Conservation (phyloP, 2,329 filamentous ascomycete genomes). For the Aureobasidium sp. region DNA sequence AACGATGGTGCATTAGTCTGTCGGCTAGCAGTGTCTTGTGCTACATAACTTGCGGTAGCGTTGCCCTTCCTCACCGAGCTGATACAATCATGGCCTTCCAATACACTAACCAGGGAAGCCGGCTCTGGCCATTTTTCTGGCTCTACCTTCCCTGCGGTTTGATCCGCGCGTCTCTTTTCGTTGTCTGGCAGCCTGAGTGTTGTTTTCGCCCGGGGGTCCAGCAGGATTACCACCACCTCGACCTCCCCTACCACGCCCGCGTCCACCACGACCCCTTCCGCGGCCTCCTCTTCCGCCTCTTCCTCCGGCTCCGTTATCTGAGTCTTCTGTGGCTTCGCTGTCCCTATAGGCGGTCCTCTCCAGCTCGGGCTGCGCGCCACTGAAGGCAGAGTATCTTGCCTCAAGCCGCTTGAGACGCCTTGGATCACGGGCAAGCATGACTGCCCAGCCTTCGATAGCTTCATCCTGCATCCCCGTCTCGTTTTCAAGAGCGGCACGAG, state of each 20-base stretch:
- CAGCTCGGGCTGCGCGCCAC: constrained; percentile 59
- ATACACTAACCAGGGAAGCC: constrained; percentile 38
- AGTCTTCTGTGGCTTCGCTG: constrained; percentile 50
- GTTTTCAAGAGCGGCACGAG: constrained; percentile 58
- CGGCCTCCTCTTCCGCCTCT: constrained; percentile 35
- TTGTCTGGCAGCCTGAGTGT: constrained; percentile 63
- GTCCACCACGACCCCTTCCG: constrained; percentile 44
- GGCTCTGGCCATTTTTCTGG: constrained; percentile 55
- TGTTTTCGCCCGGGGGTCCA: constrained; percentile 59
- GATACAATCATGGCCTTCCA: neutral
- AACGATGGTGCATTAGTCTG: too few species aligned
- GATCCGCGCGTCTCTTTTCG: constrained; percentile 83
- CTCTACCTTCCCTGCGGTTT: constrained; percentile 66
- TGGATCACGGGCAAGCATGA: constrained; percentile 74
- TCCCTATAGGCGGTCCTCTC: constrained; percentile 58
- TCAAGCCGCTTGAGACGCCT: constrained; percentile 64
- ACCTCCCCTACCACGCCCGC: constrained; percentile 36
- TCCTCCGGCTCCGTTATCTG: constrained; percentile 46
- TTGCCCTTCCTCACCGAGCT: neutral
- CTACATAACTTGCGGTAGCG: neutral
- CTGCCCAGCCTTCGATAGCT: constrained; percentile 84
- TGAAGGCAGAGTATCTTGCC: constrained; percentile 58
- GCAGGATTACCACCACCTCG: constrained; percentile 51
- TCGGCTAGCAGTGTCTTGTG: too few species aligned
- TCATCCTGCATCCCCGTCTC: constrained; percentile 90